Conservation (phyloP, 2,329 filamentous ascomycete species). For the Colletotrichum cuscutae region DNA sequence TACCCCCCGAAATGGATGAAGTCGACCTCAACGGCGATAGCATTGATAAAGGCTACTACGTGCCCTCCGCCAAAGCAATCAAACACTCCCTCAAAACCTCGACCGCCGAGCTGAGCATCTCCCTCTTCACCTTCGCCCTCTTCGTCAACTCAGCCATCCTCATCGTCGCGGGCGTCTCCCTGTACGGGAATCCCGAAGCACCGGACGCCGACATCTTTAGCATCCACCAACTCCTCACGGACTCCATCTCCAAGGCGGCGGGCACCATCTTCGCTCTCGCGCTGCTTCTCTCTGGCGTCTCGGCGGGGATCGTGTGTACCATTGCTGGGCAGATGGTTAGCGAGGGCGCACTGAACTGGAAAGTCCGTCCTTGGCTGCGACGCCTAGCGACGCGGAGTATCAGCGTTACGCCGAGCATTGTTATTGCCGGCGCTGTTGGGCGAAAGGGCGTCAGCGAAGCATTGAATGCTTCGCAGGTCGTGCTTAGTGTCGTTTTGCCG, state of each 20-base stretch:
- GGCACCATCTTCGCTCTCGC: constrained; percentile 88
- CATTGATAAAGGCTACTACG: constrained; percentile 68
- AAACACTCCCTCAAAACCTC: constrained; percentile 79
- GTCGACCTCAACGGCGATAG: constrained; percentile 35
- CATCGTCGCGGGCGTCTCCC: constrained; percentile 81
- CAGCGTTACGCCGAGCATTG: constrained; percentile 83
- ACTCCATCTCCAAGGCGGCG: constrained; percentile 76
- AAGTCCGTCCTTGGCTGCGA: constrained; percentile 79
- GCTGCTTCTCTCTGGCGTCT: constrained; percentile 81
- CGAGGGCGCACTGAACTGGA: constrained; percentile 84
- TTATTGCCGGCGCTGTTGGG: constrained; percentile 84
- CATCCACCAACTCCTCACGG: constrained; percentile 78
- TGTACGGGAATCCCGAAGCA: constrained; percentile 72
- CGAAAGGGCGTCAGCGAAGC: constrained; percentile 75
- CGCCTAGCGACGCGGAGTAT: constrained; percentile 81
- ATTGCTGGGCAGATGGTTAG: constrained; percentile 91
- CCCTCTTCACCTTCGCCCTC: constrained; percentile 83
- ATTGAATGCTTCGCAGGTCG: constrained; percentile 81
- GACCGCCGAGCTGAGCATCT: constrained; percentile 74
- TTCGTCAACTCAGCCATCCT: constrained; percentile 88
- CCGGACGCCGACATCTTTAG: constrained; percentile 81
- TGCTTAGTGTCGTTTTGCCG: constrained; percentile 80
- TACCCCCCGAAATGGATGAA: constrained; percentile 46
- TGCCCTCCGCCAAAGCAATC: constrained; percentile 79
- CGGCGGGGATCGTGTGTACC: constrained; percentile 87